Percentiles rank a stretch among this genome's conserved stretches.
These are phyloP conservation scores for Arthrobotrys pseudoclavata DNA, from an alignment of 2,329 filamentous ascomycete species.

Conservation along the genomic window DNA sequence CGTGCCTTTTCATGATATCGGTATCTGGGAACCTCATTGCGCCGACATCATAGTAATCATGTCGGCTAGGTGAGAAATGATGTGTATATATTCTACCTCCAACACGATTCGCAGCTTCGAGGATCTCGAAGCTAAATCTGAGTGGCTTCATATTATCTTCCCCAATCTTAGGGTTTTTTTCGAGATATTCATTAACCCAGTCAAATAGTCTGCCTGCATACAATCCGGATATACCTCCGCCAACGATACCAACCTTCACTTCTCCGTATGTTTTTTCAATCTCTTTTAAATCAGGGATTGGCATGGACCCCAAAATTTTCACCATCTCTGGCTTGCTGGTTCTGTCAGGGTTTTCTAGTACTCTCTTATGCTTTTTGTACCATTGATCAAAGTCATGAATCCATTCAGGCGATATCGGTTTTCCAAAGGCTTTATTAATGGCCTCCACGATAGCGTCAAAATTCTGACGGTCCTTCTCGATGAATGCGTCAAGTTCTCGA, in stretches of 20 bases:
- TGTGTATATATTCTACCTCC: conserved; percentile 27
- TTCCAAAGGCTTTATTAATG: conserved; percentile 4
- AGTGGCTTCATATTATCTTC: conserved; percentile 53
- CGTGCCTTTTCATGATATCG: conserved; percentile 63
- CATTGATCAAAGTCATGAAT: background rate
- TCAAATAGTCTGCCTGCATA: conserved; percentile 66
- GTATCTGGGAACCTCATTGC: conserved; percentile 67
- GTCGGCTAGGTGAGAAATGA: background rate
- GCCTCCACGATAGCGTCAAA: conserved; percentile 3
- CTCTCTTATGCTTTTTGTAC: background rate
- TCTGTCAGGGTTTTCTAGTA: background rate
- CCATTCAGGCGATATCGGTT: background rate
- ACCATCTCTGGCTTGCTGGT: background rate
- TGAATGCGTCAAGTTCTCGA: background rate
- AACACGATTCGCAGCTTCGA: conserved; percentile 63
- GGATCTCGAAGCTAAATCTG: conserved; percentile 65
- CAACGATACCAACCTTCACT: conserved; percentile 65
- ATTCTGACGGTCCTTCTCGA: background rate
- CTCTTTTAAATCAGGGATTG: conserved; percentile 4
- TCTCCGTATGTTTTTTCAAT: background rate
- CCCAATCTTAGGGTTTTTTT: background rate
- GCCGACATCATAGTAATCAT: conserved; percentile 67
- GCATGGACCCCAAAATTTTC: background rate
- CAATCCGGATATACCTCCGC: conserved; percentile 66
- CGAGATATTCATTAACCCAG: conserved; percentile 61